phyloP scores from a whole-genome alignment of 257 asterid genomes.

The Solanum infundibuliforme region DNA sequence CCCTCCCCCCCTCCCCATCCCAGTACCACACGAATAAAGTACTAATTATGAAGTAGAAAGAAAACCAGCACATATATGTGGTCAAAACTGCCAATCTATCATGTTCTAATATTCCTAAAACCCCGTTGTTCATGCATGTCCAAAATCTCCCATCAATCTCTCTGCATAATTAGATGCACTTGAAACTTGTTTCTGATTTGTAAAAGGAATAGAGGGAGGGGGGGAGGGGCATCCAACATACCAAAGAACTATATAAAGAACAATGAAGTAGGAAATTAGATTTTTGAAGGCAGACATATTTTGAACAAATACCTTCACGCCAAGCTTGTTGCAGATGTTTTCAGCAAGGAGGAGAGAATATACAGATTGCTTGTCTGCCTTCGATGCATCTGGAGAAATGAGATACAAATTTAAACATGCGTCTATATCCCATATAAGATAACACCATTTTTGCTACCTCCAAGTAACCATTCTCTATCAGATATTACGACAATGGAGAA shows the following conservation, averaged over 20 bases:
- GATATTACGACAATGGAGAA: constrained; percentile 80
- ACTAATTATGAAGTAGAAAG: not conserved
- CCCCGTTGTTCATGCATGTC: not conserved
- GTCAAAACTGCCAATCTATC: not conserved
- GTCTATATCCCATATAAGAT: not conserved
- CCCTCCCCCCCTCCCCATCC: not conserved
- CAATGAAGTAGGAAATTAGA: not conserved
- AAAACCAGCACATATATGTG: not conserved
- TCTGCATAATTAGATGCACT: not conserved
- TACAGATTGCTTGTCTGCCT: constrained; percentile 88
- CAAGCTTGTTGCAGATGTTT: constrained; percentile 61
- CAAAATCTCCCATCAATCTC: not conserved
- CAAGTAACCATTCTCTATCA: constrained; percentile 84
- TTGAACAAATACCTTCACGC: constrained; percentile 52
- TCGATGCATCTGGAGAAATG: constrained; percentile 52
- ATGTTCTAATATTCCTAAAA: not conserved
- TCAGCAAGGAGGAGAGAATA: constrained; percentile 95
- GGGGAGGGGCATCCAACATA: not conserved
- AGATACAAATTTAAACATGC: not conserved
- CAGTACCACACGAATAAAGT: not conserved
- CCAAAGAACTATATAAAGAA: not conserved
- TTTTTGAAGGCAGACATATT: not conserved
- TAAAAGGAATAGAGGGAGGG: not conserved
- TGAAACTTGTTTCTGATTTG: not conserved
- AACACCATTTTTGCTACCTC: constrained; percentile 45